These are phyloP conservation scores for Trametopsis cervina DNA, from an alignment of 768 basidiomycete genomes.

Conservation along the genomic window DNA sequence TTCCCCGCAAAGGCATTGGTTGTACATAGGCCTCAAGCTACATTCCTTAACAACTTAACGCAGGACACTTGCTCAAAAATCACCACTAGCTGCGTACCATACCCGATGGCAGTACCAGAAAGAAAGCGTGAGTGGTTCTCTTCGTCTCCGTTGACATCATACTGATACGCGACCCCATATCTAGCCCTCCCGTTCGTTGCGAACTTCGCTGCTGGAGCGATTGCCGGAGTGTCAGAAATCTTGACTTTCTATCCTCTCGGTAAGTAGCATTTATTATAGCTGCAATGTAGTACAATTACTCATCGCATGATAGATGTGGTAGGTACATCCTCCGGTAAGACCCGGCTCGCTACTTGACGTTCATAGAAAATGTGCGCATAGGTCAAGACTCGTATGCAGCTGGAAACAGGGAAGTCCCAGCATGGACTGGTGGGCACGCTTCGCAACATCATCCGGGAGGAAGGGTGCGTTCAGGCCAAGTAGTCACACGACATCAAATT, in stretches of 20 bases:
- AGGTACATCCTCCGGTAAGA: constrained; percentile 27
- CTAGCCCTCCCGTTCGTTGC: constrained; percentile 79
- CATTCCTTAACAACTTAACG: no score
- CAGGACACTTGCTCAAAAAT: no score
- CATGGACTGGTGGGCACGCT: constrained; percentile 81
- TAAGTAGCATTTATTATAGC: constrained; percentile 36
- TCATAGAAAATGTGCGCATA: constrained; percentile 24
- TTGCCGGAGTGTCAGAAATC: constrained; percentile 86
- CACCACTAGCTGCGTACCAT: no score
- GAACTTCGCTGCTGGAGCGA: constrained; percentile 92
- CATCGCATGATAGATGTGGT: constrained; percentile 73
- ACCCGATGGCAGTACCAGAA: constrained; percentile 13
- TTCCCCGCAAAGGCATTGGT: no score
- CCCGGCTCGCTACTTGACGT: constrained; percentile 5
- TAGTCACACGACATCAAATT: constrained; percentile 18
- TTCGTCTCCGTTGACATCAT: not conserved
- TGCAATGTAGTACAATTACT: no score
- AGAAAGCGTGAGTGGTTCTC: constrained; percentile 13
- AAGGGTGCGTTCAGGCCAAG: constrained; percentile 66
- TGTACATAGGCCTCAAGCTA: no score
- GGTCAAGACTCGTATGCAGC: constrained; percentile 98
- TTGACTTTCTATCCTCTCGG: constrained; percentile 87
- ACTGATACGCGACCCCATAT: constrained; percentile 1
- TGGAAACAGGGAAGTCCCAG: constrained; percentile 76
- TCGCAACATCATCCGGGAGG: constrained; percentile 73